Evolutionary conservation across 331 rosid genomes (phyloP), one percentile per base, ranked within the genome.

Genomic region (Stylosanthes scabra): DNA sequence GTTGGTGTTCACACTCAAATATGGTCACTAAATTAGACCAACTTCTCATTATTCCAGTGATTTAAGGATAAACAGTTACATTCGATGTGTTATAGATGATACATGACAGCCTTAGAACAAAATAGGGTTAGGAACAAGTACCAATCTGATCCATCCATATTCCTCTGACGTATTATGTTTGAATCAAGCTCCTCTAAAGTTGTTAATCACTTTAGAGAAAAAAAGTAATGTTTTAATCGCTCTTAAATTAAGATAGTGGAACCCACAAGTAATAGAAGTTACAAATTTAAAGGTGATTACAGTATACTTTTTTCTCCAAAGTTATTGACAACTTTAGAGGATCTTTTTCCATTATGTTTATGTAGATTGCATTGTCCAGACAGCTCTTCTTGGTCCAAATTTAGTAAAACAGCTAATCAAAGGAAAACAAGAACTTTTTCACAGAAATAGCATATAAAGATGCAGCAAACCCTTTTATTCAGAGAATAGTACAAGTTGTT

Each of bases 51-150:
- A 66, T 59, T 46, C 75, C 67, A 42, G 61, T 66, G 64, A 51
- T 52, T 29, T 59, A 63, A 34, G 63, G 54, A 71, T 62, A 63
- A 9, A 45, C 16, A 47, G 54, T 15, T n/a, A 31, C 73, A 60
- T 76, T 20, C 25, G 25, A 1, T 20, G 72, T 42, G 52, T 46
- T 82, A 39, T 68, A 39, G 34, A 52, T 15, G 42, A 66, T 73
- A 63, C 16, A 41, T 9, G 29, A 51, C 20, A 50, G 75, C 11
- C 45, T 27, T 14, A 41, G 59, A 66, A 20, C 34, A 66, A 29
- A 65, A 60, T 27, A 45, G 75, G 45, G 59, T 39, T 12, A 34
- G 63, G 63, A 65, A 40, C 64, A 37, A 45, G 52, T 72, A 76
- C 47, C 55, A 8, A 77, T 66, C 50, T 47, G 13, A 28, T 77